A percentile compares a stretch with the other conserved stretches of the same genome.
Conservation (phyloP, 805 yeast genomes). For the Nakazawaea wyomingensis region DNA sequence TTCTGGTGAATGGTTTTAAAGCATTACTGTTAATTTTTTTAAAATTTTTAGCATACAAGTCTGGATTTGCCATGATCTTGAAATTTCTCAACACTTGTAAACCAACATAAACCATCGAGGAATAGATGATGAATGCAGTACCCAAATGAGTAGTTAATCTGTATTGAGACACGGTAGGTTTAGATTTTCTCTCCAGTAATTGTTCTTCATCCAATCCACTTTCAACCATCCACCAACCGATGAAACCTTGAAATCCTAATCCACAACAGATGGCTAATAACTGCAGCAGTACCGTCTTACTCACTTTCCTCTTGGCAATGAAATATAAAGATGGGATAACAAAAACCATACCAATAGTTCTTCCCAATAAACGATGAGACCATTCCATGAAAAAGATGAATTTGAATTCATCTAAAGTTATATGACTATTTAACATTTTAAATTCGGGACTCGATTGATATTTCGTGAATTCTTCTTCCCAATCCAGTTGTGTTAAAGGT, state of each 20-base stretch:
- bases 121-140: slow-evolving; percentile 82
- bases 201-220: slow-evolving; percentile 85
- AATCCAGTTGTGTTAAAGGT: slow-evolving; percentile 72
- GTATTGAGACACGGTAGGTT: slow-evolving; percentile 97
- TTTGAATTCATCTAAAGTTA: slow-evolving; percentile 87
- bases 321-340: slow-evolving; percentile 84
- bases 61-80: slow-evolving; percentile 63
- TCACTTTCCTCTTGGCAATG: slow-evolving; percentile 58
- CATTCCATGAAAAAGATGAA: slow-evolving; percentile 97
- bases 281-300: slow-evolving; percentile 60
- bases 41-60: slow-evolving; percentile 46
- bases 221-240: slow-evolving; percentile 99
- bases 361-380: slow-evolving; percentile 91
- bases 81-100: slow-evolving; percentile 74
- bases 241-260: slow-evolving; percentile 88
- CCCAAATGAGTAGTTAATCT: slow-evolving; percentile 91
- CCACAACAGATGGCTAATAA: slow-evolving; percentile 69
- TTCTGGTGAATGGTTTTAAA: slow-evolving; percentile 49
- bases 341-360: slow-evolving; percentile 81
- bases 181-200: slow-evolving; percentile 72
- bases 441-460: slow-evolving; percentile 89
- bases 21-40: slow-evolving; percentile 58
- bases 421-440: slow-evolving; percentile 80
- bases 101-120: slow-evolving; percentile 90
- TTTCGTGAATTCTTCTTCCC: slow-evolving; percentile 80